Base-by-base conservation (phyloP, 1,284 basidiomycete species). In the Hemileia vastatrix region DNA sequence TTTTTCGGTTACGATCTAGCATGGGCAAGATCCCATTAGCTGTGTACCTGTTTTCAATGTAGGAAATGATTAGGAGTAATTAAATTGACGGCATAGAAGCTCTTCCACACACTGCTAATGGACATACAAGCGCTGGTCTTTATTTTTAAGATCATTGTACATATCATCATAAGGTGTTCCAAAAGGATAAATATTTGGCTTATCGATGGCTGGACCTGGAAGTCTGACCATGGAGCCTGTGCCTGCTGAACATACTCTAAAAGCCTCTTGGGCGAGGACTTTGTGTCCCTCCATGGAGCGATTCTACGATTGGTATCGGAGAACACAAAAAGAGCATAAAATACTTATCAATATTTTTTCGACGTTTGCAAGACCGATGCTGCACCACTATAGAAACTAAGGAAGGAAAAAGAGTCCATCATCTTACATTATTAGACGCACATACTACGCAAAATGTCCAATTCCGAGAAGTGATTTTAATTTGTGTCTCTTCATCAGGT, bases 271-370 rank as follows among this genome's bases (percentile, higher is more conserved):
- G 87, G 86, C 79, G 48, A 99, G 78, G 8, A 95, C 90, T 71
- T 86, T 83, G 75, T 99, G 95, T 0, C 91, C 95, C 76, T 97
- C 94, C 95, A 99, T 99, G 1, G 93, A 97, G 36, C 95, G 86
- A 76, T 99, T 99, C 89, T 98, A 76, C 51, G 53, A 40, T 6
- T 33, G 36, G 48, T 33, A 36, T 9, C n/a, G 54, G 4, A 32
- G 19, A 48, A 48, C 58, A 68, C 57, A 56, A 27, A 36, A 23
- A 24, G 9, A n/a, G 27, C 32, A 45, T 8, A 1, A 15, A 32
- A 65, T 23, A 18, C 13, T 5, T 15, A 18, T 11, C 31, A 47
- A 9, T 40, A 23, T 13, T 21, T 6, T 57, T 27, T 23, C 49
- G 73, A 60, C 71, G 64, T 50, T 49, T 54, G 56, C 50, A 43